Evolutionary conservation across 495 filamentous ascomycete genomes (phyloP).

Genomic region (Glutinoglossum americanum): DNA sequence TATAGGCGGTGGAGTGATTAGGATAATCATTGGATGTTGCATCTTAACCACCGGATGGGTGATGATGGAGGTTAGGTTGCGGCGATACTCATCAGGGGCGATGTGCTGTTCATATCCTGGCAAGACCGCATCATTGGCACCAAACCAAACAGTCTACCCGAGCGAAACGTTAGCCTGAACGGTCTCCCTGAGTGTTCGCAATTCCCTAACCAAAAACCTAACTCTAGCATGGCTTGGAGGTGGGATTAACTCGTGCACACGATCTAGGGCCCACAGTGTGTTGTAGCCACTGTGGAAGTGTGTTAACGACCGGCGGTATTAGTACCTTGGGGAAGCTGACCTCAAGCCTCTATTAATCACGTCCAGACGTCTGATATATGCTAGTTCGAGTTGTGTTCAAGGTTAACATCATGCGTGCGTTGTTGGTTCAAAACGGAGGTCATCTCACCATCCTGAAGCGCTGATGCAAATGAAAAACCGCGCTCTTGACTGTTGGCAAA

Average conservation of each 20-base stretch:
- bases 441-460: constrained; percentile 43
- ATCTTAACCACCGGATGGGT: constrained; percentile 41
- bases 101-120: constrained; percentile 43
- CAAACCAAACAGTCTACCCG: constrained; percentile 52
- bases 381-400: constrained; percentile 15
- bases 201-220: constrained; percentile 38
- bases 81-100: constrained; percentile 45
- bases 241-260: constrained; percentile 36
- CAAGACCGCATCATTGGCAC: constrained; percentile 69
- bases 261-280: constrained; percentile 36
- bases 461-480: constrained; percentile 51
- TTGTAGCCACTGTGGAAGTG: constrained; percentile 36
- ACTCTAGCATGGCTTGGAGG: constrained; percentile 31
- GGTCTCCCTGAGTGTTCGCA: neutral
- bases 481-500: constrained; percentile 29
- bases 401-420: neutral
- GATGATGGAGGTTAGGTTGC: constrained; percentile 47
- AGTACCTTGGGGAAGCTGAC: constrained; percentile 15
- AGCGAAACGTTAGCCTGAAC: neutral
- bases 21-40: constrained; percentile 49
- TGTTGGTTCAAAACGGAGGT: neutral
- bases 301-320: neutral
- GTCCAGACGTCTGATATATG: constrained; percentile 41
- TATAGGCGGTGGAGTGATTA: constrained; percentile 61
- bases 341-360: constrained; percentile 44